These are phyloP conservation scores for Exophiala aquamarina DNA, from an alignment of 2,329 filamentous ascomycete species.

Conservation along the genomic window DNA sequence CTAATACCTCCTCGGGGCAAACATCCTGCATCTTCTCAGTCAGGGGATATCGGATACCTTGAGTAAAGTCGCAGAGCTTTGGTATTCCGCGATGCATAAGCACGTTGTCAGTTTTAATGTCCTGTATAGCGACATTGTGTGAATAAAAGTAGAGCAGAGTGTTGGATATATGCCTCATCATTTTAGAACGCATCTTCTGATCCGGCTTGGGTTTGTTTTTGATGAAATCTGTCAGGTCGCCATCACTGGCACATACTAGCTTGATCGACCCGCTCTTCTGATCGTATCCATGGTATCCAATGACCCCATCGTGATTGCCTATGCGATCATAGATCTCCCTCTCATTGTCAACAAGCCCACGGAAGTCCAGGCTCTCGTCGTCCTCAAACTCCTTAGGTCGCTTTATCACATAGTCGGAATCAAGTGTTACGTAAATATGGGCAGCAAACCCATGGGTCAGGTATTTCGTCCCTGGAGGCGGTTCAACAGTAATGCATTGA, in stretches of 20 bases:
- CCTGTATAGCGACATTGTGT: constrained; percentile 20
- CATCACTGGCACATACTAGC: too few relatives aligned
- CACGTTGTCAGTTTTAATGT: constrained; percentile 22
- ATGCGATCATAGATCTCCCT: constrained; percentile 25
- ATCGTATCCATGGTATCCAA: constrained; percentile 16
- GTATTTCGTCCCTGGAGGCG: constrained; percentile 5
- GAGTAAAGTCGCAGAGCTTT: constrained; percentile 19
- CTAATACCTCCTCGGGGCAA: constrained; percentile 17
- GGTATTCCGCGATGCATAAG: constrained; percentile 11
- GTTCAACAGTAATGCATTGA: not conserved
- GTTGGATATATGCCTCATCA: constrained; percentile 16
- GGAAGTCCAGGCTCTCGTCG: not conserved
- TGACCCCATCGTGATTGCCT: constrained; percentile 20
- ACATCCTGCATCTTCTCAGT: constrained; percentile 17
- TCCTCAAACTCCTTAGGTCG: not conserved
- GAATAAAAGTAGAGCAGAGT: constrained; percentile 21
- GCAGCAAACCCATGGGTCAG: constrained; percentile 6
- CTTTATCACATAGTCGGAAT: not conserved
- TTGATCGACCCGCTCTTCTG: constrained; percentile 19
- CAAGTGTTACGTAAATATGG: constrained; percentile 3
- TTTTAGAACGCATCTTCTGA: constrained; percentile 13
- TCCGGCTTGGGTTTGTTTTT: constrained; percentile 7
- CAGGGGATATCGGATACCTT: constrained; percentile 15
- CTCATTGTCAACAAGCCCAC: constrained; percentile 2
- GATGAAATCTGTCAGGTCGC: constrained; percentile 13